Percentiles rank a stretch among this genome's conserved stretches.
Conservation (phyloP, 108 stramenopile species). For the Fragilaria radians region DNA sequence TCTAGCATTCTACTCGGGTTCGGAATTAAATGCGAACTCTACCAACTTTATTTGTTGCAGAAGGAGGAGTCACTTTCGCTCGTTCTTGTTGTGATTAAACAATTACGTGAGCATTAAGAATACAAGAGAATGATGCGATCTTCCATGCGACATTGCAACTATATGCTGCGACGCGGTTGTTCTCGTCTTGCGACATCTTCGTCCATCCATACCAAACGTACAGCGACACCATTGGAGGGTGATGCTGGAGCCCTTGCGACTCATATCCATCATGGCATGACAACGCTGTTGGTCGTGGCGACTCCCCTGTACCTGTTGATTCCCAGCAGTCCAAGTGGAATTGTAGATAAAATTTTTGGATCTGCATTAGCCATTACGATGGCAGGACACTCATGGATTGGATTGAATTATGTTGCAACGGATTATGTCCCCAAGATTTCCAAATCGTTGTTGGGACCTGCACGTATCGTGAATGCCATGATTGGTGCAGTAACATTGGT, state of each 20-base stretch:
- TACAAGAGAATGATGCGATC: too few species aligned
- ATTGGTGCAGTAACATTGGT: slow-evolving; percentile 55
- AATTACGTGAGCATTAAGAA: too few species aligned
- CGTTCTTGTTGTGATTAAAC: too few species aligned
- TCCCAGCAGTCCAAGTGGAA: slow-evolving; percentile 50
- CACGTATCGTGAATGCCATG: slow-evolving; percentile 63
- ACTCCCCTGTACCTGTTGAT: slow-evolving; percentile 63
- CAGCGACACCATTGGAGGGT: slow-evolving; percentile 28
- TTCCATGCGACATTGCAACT: too few species aligned
- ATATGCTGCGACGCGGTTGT: too few species aligned
- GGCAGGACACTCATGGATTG: slow-evolving; percentile 83
- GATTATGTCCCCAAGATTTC: slow-evolving; percentile 90
- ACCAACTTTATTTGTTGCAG: too few species aligned
- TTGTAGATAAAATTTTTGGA: slow-evolving; percentile 67
- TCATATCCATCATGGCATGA: slow-evolving; percentile 64
- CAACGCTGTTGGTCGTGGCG: slow-evolving; percentile 48
- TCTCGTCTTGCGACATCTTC: too few species aligned
- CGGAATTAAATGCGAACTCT: too few species aligned
- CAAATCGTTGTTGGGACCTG: slow-evolving; percentile 58
- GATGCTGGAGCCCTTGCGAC: slow-evolving; percentile 71
- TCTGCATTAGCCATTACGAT: slow-evolving; percentile 59
- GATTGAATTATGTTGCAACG: slow-evolving; percentile 88
- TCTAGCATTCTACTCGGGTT: too few species aligned
- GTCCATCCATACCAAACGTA: too few species aligned
- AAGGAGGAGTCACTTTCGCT: too few species aligned